Evolutionary conservation across 805 yeast genomes (phyloP).

Genomic region (Candida cerambycidarum): DNA sequence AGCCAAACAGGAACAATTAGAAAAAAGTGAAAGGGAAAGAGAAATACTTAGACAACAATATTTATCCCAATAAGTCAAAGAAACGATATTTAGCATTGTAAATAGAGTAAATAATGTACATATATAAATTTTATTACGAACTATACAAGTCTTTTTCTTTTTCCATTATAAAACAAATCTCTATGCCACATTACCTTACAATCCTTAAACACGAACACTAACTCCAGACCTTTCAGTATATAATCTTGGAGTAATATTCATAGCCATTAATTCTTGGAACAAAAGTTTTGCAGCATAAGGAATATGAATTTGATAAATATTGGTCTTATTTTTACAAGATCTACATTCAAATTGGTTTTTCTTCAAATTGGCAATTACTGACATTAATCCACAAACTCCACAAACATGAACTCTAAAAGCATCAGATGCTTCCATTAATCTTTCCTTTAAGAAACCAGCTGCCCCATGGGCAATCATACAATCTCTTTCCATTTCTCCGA

Average conservation of each 20-base stretch:
- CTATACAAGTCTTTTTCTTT: conserved; percentile 5
- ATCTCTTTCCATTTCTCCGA: conserved; percentile 99
- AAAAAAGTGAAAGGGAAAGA: conserved; percentile 30
- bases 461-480: conserved; percentile 99
- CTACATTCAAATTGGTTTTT: conserved; percentile 98
- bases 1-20: conserved; percentile 41
- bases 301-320: conserved; percentile 94
- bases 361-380: conserved; percentile 94
- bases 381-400: conserved; percentile 98
- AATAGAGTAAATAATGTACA: conserved; percentile 9
- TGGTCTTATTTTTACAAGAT: conserved; percentile 97
- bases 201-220: conserved; percentile 29
- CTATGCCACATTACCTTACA: not conserved
- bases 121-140: conserved; percentile 7
- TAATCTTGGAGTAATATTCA: conserved; percentile 96
- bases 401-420: conserved; percentile 98
- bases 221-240: conserved; percentile 87
- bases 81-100: conserved; percentile 4
- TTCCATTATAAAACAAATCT: not conserved
- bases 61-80: conserved; percentile 21
- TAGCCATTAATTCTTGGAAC: conserved; percentile 99
- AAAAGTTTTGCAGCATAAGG: conserved; percentile 98
- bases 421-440: conserved; percentile 98
- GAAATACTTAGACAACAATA: conserved; percentile 37
- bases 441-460: conserved; percentile 94